phyloP scores from a whole-genome alignment of 805 yeast genomes.

The Teunomyces stri region DNA sequence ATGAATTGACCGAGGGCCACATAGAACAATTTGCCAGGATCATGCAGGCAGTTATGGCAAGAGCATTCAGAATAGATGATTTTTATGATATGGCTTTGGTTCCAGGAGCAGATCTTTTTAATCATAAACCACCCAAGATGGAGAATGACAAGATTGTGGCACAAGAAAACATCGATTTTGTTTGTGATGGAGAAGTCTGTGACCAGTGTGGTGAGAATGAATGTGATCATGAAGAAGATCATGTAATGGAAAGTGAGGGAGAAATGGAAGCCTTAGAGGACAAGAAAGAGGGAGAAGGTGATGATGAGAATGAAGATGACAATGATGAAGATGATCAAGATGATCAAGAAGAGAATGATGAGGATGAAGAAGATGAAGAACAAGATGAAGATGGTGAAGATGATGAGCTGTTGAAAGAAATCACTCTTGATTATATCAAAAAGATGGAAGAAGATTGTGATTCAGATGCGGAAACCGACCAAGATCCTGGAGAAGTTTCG shows the following conservation, averaged over 20 bases:
- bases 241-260: conserved; percentile 18
- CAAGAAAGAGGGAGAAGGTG: conserved; percentile 14
- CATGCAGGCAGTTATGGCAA: conserved; percentile 62
- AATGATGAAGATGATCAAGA: conserved; percentile 2
- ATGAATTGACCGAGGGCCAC: conserved; percentile 26
- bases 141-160: conserved; percentile 12
- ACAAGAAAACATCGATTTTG: conserved; percentile 66
- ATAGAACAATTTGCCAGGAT: conserved; percentile 44
- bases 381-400: conserved; percentile 25
- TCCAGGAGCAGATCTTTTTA: conserved; percentile 89
- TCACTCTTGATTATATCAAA: conserved; percentile 29
- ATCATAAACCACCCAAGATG: conserved; percentile 51
- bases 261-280: conserved; percentile 15
- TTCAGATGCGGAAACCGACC: conserved; percentile 16
- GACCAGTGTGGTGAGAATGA: conserved; percentile 24
- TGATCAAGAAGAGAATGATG: conserved; percentile 10
- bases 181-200: conserved; percentile 31
- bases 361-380: conserved; percentile 13
- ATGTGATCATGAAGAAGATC: conserved; percentile 21
- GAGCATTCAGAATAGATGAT: conserved; percentile 80
- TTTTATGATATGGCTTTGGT: conserved; percentile 75
- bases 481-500: conserved; percentile 20
- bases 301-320: conserved; percentile 15
- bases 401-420: conserved; percentile 16
- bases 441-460: conserved; percentile 22